These are phyloP conservation scores for Camelina neglecta DNA, from an alignment of 345 rosid species.

Conservation along the genomic window DNA sequence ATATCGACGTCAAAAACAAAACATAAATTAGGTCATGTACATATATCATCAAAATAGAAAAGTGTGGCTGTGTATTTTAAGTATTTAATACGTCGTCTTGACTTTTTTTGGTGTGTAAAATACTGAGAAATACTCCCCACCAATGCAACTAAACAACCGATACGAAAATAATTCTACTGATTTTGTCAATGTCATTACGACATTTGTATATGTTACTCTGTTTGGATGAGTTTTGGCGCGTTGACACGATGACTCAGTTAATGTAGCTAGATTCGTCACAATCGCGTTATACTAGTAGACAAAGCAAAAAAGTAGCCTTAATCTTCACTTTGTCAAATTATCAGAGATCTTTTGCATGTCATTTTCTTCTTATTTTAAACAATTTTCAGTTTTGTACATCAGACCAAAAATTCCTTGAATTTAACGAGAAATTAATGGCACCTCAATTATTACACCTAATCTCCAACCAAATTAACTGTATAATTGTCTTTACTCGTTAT, in stretches of 20 bases:
- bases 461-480: conserved; percentile 42
- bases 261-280: conserved; percentile 16
- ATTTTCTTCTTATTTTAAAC: conserved; percentile 4
- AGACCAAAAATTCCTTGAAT: not conserved
- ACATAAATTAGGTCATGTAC: conserved; percentile 27
- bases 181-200: conserved; percentile 10
- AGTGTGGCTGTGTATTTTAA: conserved; percentile 17
- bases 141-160: conserved; percentile 19
- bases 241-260: conserved; percentile 18
- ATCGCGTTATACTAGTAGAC: not conserved
- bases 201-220: not conserved
- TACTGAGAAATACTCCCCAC: conserved; percentile 27
- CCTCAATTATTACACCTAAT: not conserved
- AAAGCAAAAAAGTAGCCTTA: not conserved
- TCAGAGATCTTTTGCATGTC: not conserved
- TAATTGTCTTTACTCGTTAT: conserved; percentile 24
- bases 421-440: too few species aligned
- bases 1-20: conserved; percentile 33
- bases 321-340: not conserved
- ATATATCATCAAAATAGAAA: conserved; percentile 19
- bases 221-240: conserved; percentile 10
- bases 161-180: not conserved
- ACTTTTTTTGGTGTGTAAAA: conserved; percentile 21
- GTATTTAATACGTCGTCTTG: conserved; percentile 16
- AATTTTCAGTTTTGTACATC: not conserved